Evolutionary conservation across 495 filamentous ascomycete genomes (phyloP), one percentile per base, ranked within the genome.

Genomic region (Penicillium manginii): DNA sequence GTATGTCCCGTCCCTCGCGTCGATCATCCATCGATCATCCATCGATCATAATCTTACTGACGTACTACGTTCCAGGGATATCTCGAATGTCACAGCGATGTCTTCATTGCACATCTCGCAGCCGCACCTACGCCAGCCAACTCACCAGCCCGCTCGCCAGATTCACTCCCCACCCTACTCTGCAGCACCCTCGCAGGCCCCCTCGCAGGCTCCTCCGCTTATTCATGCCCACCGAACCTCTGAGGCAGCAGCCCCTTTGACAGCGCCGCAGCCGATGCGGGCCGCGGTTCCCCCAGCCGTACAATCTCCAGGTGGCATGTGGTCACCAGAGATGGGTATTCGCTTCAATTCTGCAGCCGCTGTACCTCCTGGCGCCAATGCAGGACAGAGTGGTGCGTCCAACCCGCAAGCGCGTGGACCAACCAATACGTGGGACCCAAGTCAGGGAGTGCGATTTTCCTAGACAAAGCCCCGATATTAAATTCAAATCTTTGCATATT

Each of bases 301-400:
- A 32, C 74, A 79, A 19, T 75, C 80, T 17, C 80, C 82, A 29
- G 26, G 26, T 0, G 76, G 83, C n/a, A 84, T 90, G 58, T 94
- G 91, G 91, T 84, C 84, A 39, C 90, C 90, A 0, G 87, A 90
- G 5, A 85, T 89, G 77, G 89, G 89, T 0, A 92, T 94, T 58
- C 87, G 87, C 18, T 96, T 93, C 67, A 81, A 81, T 7, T 62
- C 65, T 3, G 67, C 62, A 2, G 67, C 62, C 5, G 65, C 37
- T 55, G 48, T 48, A 53, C 42, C 63, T 52, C 59, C 62, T 52
- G 49, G 65, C 55, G 31, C 60, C 47, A 42, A 50, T 58, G 29
- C 47, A 57, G 42, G 54, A 45, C 29, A 67, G 29, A 54, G 63
- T 48, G 23, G 55, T 57, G 17, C 64, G 11, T 67, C 69, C 26